phyloP scores from a whole-genome alignment of 176 grass and related monocot genomes.

The Panicum miliaceum region DNA sequence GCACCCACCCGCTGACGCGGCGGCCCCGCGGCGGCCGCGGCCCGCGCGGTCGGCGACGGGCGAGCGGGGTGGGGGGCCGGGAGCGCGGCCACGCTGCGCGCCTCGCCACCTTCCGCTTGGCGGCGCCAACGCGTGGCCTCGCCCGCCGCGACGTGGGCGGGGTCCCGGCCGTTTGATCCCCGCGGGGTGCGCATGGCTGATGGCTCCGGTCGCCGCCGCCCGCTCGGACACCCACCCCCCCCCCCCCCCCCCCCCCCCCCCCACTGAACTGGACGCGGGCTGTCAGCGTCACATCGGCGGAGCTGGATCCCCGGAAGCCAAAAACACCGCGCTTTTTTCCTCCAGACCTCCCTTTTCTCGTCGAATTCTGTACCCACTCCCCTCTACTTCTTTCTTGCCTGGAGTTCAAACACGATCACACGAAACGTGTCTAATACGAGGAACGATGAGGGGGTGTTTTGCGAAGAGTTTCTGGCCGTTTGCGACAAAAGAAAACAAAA shows the following conservation, averaged over 20 bases:
- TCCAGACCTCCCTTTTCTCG: background rate
- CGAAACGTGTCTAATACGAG: background rate
- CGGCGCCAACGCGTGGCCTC: conserved; percentile 45
- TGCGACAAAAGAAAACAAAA: background rate
- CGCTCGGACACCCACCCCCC: no score
- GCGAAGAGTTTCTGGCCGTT: background rate
- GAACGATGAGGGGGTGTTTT: background rate
- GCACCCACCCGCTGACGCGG: background rate
- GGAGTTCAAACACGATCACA: background rate
- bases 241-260: no score
- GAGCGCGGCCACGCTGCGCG: conserved; percentile 57
- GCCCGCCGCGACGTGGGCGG: conserved; percentile 45
- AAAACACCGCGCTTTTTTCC: background rate
- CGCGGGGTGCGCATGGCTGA: conserved; percentile 13
- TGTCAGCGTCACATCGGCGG: background rate
- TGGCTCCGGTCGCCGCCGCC: background rate
- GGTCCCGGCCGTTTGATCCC: background rate
- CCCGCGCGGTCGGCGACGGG: conserved; percentile 28
- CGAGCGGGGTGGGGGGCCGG: conserved; percentile 6
- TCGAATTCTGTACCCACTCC: background rate
- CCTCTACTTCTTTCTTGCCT: no score
- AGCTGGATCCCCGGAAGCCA: background rate
- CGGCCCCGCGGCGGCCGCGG: background rate
- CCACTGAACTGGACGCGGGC: background rate
- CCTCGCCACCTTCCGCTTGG: conserved; percentile 68